phyloP scores from a whole-genome alignment of 2,329 filamentous ascomycete species.

The Cadophora luteo-olivacea region DNA sequence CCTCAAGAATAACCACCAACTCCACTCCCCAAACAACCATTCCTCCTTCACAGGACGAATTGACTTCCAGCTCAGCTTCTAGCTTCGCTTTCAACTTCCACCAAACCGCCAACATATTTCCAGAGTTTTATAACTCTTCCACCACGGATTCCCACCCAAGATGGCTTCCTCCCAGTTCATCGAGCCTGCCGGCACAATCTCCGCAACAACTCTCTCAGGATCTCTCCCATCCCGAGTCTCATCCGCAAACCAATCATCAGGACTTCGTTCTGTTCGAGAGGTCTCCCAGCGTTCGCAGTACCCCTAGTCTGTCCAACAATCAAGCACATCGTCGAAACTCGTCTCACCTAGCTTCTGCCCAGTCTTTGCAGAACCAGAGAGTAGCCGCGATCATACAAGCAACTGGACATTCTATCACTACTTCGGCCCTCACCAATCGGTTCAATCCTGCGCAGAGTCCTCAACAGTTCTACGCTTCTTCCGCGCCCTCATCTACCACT shows the following conservation, averaged over 20 bases:
- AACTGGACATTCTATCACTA: conserved; percentile 59
- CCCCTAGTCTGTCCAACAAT: conserved; percentile 45
- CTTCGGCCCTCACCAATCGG: conserved; percentile 62
- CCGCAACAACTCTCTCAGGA: conserved; percentile 54
- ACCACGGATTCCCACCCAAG: conserved; percentile 80
- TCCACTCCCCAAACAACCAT: conserved; percentile 57
- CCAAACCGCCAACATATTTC: conserved; percentile 64
- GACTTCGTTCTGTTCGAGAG: conserved; percentile 72
- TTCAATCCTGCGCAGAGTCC: conserved; percentile 60
- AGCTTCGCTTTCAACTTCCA: conserved; percentile 61
- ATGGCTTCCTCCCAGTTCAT: conserved; percentile 78
- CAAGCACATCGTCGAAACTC: conserved; percentile 56
- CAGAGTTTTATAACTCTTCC: conserved; percentile 76
- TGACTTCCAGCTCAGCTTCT: conserved; percentile 71
- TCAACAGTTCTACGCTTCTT: conserved; percentile 71
- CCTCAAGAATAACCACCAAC: conserved; percentile 50
- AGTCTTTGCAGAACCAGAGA: conserved; percentile 62
- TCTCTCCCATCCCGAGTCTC: conserved; percentile 29
- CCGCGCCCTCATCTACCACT: conserved; percentile 66
- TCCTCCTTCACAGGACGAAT: conserved; percentile 63
- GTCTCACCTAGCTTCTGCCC: conserved; percentile 57
- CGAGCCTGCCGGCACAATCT: conserved; percentile 68
- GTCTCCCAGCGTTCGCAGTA: conserved; percentile 42
- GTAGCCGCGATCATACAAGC: conserved; percentile 65
- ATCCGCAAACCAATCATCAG: conserved; percentile 49